These are phyloP conservation scores for Ophiostoma pallidulum DNA, from an alignment of 2,329 filamentous ascomycete genomes.

Conservation along the genomic window DNA sequence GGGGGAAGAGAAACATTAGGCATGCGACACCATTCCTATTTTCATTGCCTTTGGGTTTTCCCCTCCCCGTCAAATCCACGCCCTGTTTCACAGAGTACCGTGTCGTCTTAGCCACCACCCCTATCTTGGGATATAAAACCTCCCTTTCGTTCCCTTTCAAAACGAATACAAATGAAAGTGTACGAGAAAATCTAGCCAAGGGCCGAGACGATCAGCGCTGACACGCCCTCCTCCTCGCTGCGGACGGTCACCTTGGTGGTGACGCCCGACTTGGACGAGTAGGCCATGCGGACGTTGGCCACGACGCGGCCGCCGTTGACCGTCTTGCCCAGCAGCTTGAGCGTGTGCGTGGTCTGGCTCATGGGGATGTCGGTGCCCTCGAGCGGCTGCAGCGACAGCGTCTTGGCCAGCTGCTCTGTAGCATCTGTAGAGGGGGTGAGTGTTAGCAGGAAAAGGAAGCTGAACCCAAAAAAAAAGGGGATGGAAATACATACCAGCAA, in stretches of 20 bases:
- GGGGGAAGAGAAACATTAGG: no score
- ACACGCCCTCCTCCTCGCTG: constrained; percentile 87
- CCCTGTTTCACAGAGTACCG: no score
- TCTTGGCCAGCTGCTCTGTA: constrained; percentile 78
- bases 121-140: no score
- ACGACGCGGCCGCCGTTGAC: constrained; percentile 84
- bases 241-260: constrained; percentile 92
- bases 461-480: not conserved
- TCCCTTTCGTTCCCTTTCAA: no score
- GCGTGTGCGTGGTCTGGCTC: constrained; percentile 80
- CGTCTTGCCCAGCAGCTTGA: constrained; percentile 95
- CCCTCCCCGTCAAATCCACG: no score
- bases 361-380: constrained; percentile 89
- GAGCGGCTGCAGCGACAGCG: constrained; percentile 82
- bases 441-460: constrained; percentile 15
- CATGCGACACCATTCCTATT: no score
- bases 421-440: constrained; percentile 54
- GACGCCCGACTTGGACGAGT: constrained; percentile 81
- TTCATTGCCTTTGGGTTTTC: no score
- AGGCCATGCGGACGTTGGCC: constrained; percentile 84
- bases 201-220: constrained; percentile 72
- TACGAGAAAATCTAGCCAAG: constrained; percentile 53
- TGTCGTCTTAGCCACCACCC: no score
- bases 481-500: constrained; percentile 59
- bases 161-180: no score